phyloP scores from a whole-genome alignment of 2,329 filamentous ascomycete genomes.

The Penicillium sp. region DNA sequence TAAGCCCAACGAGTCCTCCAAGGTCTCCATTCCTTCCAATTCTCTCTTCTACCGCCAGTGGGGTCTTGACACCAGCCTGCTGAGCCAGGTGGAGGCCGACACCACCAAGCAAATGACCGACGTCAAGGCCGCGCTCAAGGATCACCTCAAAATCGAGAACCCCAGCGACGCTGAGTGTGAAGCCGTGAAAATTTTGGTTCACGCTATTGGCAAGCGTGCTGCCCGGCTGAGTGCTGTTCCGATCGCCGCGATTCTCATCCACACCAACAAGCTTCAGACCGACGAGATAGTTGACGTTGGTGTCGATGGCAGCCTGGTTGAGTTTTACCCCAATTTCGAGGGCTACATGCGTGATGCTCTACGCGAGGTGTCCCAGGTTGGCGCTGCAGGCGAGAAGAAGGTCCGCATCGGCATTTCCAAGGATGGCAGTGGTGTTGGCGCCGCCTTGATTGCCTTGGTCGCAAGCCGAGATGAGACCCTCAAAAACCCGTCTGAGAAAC shows the following conservation, averaged over 20 bases:
- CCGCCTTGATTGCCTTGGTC: constrained; percentile 88
- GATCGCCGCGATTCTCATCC: constrained; percentile 77
- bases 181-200: constrained; percentile 78
- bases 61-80: constrained; percentile 86
- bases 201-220: constrained; percentile 81
- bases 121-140: constrained; percentile 74
- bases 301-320: constrained; percentile 89
- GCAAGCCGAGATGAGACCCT: constrained; percentile 54
- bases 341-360: constrained; percentile 83
- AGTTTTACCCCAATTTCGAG: constrained; percentile 92
- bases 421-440: constrained; percentile 93
- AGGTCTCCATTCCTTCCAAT: constrained; percentile 63
- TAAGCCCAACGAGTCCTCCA: constrained; percentile 70
- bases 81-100: constrained; percentile 83
- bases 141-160: constrained; percentile 70
- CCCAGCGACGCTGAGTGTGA: constrained; percentile 79
- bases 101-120: constrained; percentile 67
- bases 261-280: constrained; percentile 68
- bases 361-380: constrained; percentile 71
- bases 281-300: constrained; percentile 81
- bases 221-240: constrained; percentile 85
- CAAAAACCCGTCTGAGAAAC: constrained; percentile 14
- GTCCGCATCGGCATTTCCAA: constrained; percentile 95
- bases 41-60: constrained; percentile 73
- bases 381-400: constrained; percentile 72